Evolutionary conservation across 2,329 filamentous ascomycete species (phyloP), one percentile per base, ranked within the genome.

Genomic region (Aspergillus thermomutatus): DNA sequence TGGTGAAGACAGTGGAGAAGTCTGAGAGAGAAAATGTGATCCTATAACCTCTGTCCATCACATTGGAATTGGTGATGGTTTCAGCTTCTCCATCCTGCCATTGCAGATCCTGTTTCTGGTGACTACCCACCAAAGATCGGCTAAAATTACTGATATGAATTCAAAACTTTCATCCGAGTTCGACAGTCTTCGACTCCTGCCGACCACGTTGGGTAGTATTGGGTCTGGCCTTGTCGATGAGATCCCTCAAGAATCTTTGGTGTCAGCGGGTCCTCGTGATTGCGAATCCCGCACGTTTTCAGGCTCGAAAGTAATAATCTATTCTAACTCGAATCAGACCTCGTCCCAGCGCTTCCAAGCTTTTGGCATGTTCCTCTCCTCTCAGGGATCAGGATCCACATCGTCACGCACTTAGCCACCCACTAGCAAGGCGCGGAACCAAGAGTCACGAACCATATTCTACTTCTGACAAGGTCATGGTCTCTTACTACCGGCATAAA

Each of bases 1-100:
- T 74, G 41, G 57, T 66, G n/a, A 69, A 65, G 57, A 73, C 74
- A 69, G 70, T 74, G 11, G 67, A 72, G 54, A 60, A 57, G n/a
- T 59, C 60, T 1, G 72, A 74, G 50, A 64, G 65, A 10, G 65
- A 70, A 14, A 63, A 69, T 54, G 61, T 73, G 11, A 69, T 74
- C 52, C 23, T 58, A 1, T 64, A 49, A 55, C 14, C 26, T 28
- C n/a, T n/a, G n/a, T n/a, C 19, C 26, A 25, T 34, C 26, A 27
- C 25, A 21, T 21, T 37, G 4, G 34, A 10, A 43, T 43, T 52
- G 8, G 10, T 4, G 28, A 14, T n/a, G n/a, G n/a, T n/a, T n/a
- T n/a, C n/a, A n/a, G 9, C 31, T 14, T 5, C 28, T 34, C 27
- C 9, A 34, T 34, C 31, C 10, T 34, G 2, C 14, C 14, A 17